A percentile compares a stretch with the other conserved stretches of the same genome.
These are phyloP conservation scores for Yarrowia sp. DNA, from an alignment of 805 yeast species.

Conservation along the genomic window DNA sequence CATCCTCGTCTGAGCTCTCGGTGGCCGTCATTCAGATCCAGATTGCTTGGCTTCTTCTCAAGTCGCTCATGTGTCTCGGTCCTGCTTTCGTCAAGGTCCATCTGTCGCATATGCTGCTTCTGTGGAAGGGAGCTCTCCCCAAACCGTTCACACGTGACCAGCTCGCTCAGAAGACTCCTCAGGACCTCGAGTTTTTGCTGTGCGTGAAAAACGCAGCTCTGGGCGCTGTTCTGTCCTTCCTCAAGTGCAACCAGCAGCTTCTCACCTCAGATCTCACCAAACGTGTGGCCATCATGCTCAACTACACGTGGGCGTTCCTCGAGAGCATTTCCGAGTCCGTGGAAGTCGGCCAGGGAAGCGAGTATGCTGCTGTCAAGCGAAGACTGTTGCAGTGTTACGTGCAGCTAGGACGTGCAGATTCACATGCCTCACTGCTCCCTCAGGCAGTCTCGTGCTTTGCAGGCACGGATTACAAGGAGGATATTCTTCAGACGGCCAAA, in stretches of 20 bases:
- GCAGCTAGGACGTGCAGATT: slow-evolving; percentile 42
- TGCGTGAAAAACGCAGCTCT: slow-evolving; percentile 66
- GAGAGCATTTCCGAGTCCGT: slow-evolving; percentile 45
- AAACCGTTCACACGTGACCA: slow-evolving; percentile 55
- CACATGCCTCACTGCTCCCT: slow-evolving; percentile 32
- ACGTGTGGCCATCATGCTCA: slow-evolving; percentile 59
- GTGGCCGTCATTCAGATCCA: slow-evolving; percentile 52
- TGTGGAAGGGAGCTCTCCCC: slow-evolving; percentile 69
- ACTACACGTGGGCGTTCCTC: slow-evolving; percentile 51
- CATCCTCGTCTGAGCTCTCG: slow-evolving; percentile 53
- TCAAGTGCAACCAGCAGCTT: slow-evolving; percentile 51
- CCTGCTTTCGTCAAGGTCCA: slow-evolving; percentile 61
- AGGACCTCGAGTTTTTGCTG: slow-evolving; percentile 51
- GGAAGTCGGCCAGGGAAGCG: slow-evolving; percentile 42
- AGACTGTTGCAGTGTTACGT: slow-evolving; percentile 54
- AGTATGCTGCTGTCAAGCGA: slow-evolving; percentile 15
- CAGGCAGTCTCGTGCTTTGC: slow-evolving; percentile 31
- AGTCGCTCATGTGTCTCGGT: slow-evolving; percentile 70
- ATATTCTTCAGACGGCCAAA: slow-evolving; percentile 16
- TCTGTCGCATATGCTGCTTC: slow-evolving; percentile 61
- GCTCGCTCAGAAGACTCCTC: slow-evolving; percentile 49
- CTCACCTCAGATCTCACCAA: slow-evolving; percentile 55
- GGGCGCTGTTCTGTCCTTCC: slow-evolving; percentile 62
- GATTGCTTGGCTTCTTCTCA: slow-evolving; percentile 68
- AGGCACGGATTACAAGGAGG: slow-evolving; percentile 26